Base-by-base conservation (phyloP, 768 basidiomycete genomes). In the Russula lepida region DNA sequence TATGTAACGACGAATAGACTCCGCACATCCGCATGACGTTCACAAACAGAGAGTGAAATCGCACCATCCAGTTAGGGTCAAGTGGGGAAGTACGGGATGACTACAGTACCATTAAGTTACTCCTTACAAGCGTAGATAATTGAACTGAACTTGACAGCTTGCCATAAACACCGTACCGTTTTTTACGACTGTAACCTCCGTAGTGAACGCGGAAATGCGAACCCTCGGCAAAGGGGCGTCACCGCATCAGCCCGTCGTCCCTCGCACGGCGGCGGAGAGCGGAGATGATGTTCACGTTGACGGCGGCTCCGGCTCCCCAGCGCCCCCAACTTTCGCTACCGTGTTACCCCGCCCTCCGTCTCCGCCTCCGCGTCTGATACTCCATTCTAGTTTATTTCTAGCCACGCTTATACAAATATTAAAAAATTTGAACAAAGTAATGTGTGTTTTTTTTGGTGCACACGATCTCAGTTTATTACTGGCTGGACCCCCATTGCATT, bases 1-100 rank as follows among this genome's bases (percentile, higher is more conserved):
- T 41, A 59, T 62, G 60, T 62, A 62, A 62, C 50, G 57, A n/a
- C 60, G 41, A 62, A 62, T 62, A 51, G 60, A 57, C 56, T 30
- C 47, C 50, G 46, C 43, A 57, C 33, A 32, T 28, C 28, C 46
- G 35, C 53, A 46, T 49, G 56, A 62, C 37, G 27, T 49, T 35
- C 33, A 21, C 43, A 43, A n/a, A 37, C 25, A 27, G 25, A 28
- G 39, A 17, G 37, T 55, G 46, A 55, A 55, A 50, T 50, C 25
- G 0, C 37, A 37, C 17, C 15, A 6, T 35, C 35, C 35, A 6
- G 51, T 21, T 19, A 1, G 27, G 52, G 52, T n/a, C 28, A 8
- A 52, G 21, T 35, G 11, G 33, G 33, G 51, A 35, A 52, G 33
- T 35, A n/a, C 1, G 39, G 12, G 27, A 27, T 35, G 15, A 35